phyloP scores from a whole-genome alignment of 1,139 yeast genomes.

The Nakaseomyces nivariensis region DNA sequence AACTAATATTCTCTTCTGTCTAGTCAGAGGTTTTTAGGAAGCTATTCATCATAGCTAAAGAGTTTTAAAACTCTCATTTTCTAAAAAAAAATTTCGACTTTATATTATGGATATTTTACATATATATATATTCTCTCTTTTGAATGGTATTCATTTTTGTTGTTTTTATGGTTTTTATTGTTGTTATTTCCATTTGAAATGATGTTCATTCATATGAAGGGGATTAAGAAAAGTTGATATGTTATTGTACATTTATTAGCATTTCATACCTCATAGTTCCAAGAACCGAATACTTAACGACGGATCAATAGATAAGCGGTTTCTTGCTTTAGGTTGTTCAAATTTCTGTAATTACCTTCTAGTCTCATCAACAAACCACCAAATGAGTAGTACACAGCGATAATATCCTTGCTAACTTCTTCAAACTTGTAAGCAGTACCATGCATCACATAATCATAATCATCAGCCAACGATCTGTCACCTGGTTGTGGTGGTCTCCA shows the following conservation, averaged over 20 bases:
- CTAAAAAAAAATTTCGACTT: background rate
- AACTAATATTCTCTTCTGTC: slow-evolving; percentile 48
- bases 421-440: slow-evolving; percentile 97
- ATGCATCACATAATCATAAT: slow-evolving; percentile 96
- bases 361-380: slow-evolving; percentile 92
- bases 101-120: slow-evolving; percentile 2
- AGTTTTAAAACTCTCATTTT: too few relatives aligned
- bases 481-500: slow-evolving; percentile 91
- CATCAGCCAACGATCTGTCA: slow-evolving; percentile 85
- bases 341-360: slow-evolving; percentile 89
- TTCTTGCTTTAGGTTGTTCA: slow-evolving; percentile 86
- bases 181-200: too few relatives aligned
- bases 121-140: slow-evolving; percentile 2
- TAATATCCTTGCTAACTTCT: slow-evolving; percentile 54
- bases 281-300: slow-evolving; percentile 20
- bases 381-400: slow-evolving; percentile 86
- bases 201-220: too few relatives aligned
- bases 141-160: too few relatives aligned
- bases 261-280: background rate
- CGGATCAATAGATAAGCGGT: slow-evolving; percentile 86
- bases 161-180: too few relatives aligned
- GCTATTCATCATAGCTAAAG: background rate
- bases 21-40: slow-evolving; percentile 37
- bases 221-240: background rate
- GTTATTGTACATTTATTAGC: slow-evolving; percentile 1